A percentile compares a stretch with the other conserved stretches of the same genome.
phyloP scores from a whole-genome alignment of 495 filamentous ascomycete genomes.

The Aspergillus mulundensis region DNA sequence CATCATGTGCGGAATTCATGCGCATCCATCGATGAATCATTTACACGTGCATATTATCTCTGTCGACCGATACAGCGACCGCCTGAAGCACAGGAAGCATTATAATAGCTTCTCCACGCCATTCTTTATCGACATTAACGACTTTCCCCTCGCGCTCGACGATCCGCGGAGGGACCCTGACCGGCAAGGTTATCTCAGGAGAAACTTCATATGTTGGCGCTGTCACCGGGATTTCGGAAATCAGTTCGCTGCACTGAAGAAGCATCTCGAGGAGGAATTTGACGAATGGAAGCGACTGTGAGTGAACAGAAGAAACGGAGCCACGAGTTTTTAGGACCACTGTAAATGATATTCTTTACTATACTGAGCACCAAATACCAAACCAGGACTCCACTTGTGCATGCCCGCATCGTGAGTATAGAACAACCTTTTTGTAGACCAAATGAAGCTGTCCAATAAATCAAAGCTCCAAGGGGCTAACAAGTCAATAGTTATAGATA shows the following conservation, averaged over 20 bases:
- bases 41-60: slow-evolving; percentile 87
- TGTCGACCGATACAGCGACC: slow-evolving; percentile 64
- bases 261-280: slow-evolving; percentile 78
- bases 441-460: slow-evolving; percentile 7
- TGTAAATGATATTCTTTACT: background rate
- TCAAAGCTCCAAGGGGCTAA: slow-evolving; percentile 11
- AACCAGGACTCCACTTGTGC: background rate
- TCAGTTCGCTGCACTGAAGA: slow-evolving; percentile 67
- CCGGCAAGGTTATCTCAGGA: slow-evolving; percentile 51
- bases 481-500: slow-evolving; percentile 25
- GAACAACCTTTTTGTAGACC: slow-evolving; percentile 8
- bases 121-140: slow-evolving; percentile 80
- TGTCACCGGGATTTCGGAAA: slow-evolving; percentile 73
- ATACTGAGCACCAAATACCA: background rate
- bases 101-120: slow-evolving; percentile 86
- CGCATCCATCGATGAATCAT: slow-evolving; percentile 86
- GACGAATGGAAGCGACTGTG: slow-evolving; percentile 72
- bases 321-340: background rate
- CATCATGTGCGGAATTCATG: slow-evolving; percentile 75
- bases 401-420: background rate
- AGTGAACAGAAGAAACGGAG: background rate
- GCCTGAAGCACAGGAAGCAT: slow-evolving; percentile 77
- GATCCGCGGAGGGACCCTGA: slow-evolving; percentile 56
- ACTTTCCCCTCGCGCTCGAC: slow-evolving; percentile 66
- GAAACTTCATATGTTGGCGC: slow-evolving; percentile 77